These are phyloP conservation scores for Spizellomyces punctatus DNA, from an alignment of 192 early-diverging fungal genomes.

Conservation along the genomic window DNA sequence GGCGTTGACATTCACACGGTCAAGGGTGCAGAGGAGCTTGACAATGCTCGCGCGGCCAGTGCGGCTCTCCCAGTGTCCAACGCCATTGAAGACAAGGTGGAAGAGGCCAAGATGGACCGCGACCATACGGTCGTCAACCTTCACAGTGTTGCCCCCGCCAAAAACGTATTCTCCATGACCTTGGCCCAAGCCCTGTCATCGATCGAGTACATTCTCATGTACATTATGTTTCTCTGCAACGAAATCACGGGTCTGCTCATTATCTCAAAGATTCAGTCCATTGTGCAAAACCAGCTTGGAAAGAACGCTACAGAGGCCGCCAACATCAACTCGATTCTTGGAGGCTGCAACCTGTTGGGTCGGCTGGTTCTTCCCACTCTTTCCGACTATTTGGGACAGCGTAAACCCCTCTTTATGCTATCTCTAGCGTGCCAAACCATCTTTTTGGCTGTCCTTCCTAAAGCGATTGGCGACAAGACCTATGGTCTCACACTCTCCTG, in stretches of 20 bases:
- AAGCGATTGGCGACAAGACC: constrained; percentile 51
- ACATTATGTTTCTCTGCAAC: constrained; percentile 52
- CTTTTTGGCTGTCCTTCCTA: constrained; percentile 61
- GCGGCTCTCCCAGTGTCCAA: not conserved
- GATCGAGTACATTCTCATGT: constrained; percentile 40
- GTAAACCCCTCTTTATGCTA: constrained; percentile 70
- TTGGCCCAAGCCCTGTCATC: constrained; percentile 32
- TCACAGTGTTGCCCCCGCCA: not conserved
- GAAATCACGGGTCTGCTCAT: constrained; percentile 49
- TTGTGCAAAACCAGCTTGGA: constrained; percentile 38
- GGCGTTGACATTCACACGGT: constrained; percentile 59
- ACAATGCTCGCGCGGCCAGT: not conserved
- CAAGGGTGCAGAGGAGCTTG: constrained; percentile 36
- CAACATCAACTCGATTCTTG: constrained; percentile 40
- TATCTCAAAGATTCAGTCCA: constrained; percentile 48
- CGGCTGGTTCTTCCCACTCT: constrained; percentile 35
- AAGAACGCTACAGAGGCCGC: constrained; percentile 16
- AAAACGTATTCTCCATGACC: constrained; percentile 26
- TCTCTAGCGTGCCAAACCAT: constrained; percentile 61
- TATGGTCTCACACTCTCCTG: constrained; percentile 65
- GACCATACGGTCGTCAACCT: constrained; percentile 4
- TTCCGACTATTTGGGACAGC: constrained; percentile 49
- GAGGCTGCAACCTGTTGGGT: constrained; percentile 40
- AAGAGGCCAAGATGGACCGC: not conserved
- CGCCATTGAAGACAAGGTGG: not conserved